A percentile compares a stretch with the other conserved stretches of the same genome.
Evolutionary conservation across 495 filamentous ascomycete genomes (phyloP).

Genomic region (Aspergillus taichungensis): DNA sequence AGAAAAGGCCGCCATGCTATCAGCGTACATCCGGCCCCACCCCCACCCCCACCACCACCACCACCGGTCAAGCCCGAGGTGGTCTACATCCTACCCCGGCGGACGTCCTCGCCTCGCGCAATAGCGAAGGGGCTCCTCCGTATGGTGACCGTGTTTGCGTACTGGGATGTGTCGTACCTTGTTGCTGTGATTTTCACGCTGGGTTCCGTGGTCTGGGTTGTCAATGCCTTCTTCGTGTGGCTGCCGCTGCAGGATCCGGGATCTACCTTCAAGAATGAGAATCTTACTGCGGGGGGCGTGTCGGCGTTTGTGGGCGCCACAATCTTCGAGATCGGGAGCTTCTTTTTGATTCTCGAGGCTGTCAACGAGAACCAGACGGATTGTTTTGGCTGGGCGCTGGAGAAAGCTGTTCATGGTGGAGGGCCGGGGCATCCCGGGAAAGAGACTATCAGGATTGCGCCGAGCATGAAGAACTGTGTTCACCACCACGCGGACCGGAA

Average conservation of each 20-base stretch:
- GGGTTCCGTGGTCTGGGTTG: slow-evolving; percentile 55
- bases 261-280: slow-evolving; percentile 48
- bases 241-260: slow-evolving; percentile 47
- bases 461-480: slow-evolving; percentile 25
- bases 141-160: slow-evolving; percentile 50
- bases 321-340: slow-evolving; percentile 56
- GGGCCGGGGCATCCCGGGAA: slow-evolving; percentile 3
- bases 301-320: slow-evolving; percentile 63
- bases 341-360: slow-evolving; percentile 59
- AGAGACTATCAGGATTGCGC: slow-evolving; percentile 13
- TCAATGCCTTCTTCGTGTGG: slow-evolving; percentile 63
- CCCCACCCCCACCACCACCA: slow-evolving; percentile 33
- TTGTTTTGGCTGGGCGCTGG: slow-evolving; percentile 66
- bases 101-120: too few relatives aligned
- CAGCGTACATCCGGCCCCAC: slow-evolving; percentile 32
- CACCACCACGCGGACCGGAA: slow-evolving; percentile 50
- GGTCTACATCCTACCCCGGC: too few relatives aligned
- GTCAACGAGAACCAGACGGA: slow-evolving; percentile 56
- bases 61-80: too few relatives aligned
- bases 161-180: slow-evolving; percentile 63
- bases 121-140: slow-evolving; percentile 32
- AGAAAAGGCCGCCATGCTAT: slow-evolving; percentile 60
- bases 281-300: slow-evolving; percentile 45
- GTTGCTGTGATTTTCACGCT: slow-evolving; percentile 57
- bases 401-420: slow-evolving; percentile 34